A percentile compares a stretch with the other conserved stretches of the same genome.
Conservation (phyloP, 1,139 yeast genomes). For the Spencermartinsiella ligniputridi region DNA sequence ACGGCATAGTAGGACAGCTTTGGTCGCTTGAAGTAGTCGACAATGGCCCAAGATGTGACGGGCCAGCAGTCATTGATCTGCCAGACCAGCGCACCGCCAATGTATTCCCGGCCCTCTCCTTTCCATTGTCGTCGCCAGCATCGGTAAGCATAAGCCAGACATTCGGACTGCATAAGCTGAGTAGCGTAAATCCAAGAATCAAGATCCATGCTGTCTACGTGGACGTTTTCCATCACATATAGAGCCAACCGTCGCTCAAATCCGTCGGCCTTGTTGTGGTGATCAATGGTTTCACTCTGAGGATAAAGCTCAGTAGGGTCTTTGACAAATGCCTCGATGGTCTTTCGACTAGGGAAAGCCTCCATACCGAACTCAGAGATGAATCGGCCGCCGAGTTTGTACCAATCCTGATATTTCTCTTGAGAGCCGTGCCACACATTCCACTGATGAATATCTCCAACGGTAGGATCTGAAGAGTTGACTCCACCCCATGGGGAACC, state of each 20-base stretch:
- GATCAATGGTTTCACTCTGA: slow-evolving; percentile 38
- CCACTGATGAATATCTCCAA: slow-evolving; percentile 50
- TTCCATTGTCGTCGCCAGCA: slow-evolving; percentile 47
- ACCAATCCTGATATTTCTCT: slow-evolving; percentile 45
- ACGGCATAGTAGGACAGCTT: slow-evolving; percentile 45
- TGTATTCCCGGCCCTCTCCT: slow-evolving; percentile 33
- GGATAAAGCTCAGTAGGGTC: slow-evolving; percentile 37
- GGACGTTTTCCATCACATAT: slow-evolving; percentile 43
- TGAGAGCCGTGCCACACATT: slow-evolving; percentile 49
- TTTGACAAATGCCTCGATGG: slow-evolving; percentile 35
- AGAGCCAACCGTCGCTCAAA: slow-evolving; percentile 43
- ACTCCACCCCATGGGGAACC: slow-evolving; percentile 45
- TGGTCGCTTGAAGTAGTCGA: slow-evolving; percentile 40
- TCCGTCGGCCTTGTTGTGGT: slow-evolving; percentile 43
- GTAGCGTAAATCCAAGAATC: slow-evolving; percentile 45
- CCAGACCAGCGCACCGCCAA: slow-evolving; percentile 48
- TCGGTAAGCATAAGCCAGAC: slow-evolving; percentile 44
- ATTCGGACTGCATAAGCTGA: slow-evolving; percentile 48
- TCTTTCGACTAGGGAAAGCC: slow-evolving; percentile 37
- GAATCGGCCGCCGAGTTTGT: slow-evolving; percentile 41
- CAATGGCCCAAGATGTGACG: slow-evolving; percentile 44
- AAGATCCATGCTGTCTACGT: slow-evolving; percentile 34
- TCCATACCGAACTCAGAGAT: slow-evolving; percentile 49
- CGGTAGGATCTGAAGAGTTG: slow-evolving; percentile 34
- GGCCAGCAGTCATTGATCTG: slow-evolving; percentile 54